Base-by-base conservation (phyloP, 2,329 filamentous ascomycete genomes). In the Apiospora sp. region DNA sequence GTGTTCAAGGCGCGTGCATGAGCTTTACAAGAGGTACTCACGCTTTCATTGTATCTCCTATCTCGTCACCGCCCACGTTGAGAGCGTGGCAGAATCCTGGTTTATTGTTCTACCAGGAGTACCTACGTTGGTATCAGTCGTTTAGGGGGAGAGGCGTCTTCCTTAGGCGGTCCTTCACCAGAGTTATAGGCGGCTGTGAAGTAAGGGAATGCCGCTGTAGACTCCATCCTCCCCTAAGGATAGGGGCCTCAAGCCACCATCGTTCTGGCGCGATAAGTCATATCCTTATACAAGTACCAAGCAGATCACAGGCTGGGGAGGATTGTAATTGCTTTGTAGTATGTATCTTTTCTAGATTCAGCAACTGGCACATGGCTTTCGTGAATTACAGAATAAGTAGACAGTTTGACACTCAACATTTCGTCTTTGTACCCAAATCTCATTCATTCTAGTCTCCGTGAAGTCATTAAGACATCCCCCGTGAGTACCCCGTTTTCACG, bases 51-150 rank as follows among this genome's bases (percentile, higher is more conserved):
- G n/a, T 24, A 24, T 51, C 49, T 51, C 49, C n/a, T 51, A 51
- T n/a, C n/a, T 27, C n/a, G 49, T 51, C 49, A 51, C 49, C n/a
- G 49, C n/a, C 49, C 49, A 51, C n/a, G 49, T 27, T 27, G 49
- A 24, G 10, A 14, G 49, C 22, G 49, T 27, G 49, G 49, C 49
- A 51, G 49, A 51, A 51, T 51, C 49, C 12, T n/a, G n/a, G 49
- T 10, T 49, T 24, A n/a, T 13, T 24, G 12, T 24, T 49, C 22
- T 24, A 24, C 19, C 46, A n/a, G 46, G 13, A 43, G 41, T 43
- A 43, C 41, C 27, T 30, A 30, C 41, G 13, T 43, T 4, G 12
- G 43, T 3, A 14, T 14, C 43, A 44, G 43, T 16, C 16, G 13
- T 13, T 13, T 44, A 13, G 16, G 43, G 4, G 43, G 43, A 3